A percentile compares a stretch with the other conserved stretches of the same genome.
Evolutionary conservation across 2,329 filamentous ascomycete genomes (phyloP).

Genomic region (Gliomastix tumulicola): DNA sequence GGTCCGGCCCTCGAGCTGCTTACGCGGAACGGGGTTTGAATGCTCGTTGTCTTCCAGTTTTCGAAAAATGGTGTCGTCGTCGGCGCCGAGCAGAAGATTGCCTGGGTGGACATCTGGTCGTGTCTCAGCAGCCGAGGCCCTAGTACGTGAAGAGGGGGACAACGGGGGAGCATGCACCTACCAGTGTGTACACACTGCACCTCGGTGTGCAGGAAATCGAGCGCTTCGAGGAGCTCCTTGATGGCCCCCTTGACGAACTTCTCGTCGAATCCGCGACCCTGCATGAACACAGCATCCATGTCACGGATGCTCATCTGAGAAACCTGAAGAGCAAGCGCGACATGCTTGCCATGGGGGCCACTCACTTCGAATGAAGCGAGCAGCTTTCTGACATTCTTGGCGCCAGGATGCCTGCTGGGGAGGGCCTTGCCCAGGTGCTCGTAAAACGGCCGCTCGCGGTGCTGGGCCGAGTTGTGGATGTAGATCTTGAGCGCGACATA

Average conservation of each 20-base stretch:
- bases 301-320: constrained; percentile 22
- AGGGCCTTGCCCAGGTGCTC: constrained; percentile 6
- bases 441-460: constrained; percentile 14
- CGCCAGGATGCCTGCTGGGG: constrained; percentile 5
- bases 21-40: constrained; percentile 12
- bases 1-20: constrained; percentile 7
- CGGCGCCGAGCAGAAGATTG: constrained; percentile 13
- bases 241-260: constrained; percentile 20
- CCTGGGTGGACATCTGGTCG: constrained; percentile 15
- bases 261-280: constrained; percentile 13
- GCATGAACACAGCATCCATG: constrained; percentile 17
- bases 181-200: constrained; percentile 21
- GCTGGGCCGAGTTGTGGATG: constrained; percentile 11
- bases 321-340: constrained; percentile 12
- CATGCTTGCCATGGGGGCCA: constrained; percentile 11
- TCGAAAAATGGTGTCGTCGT: constrained; percentile 12
- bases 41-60: constrained; percentile 13
- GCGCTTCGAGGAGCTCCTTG: constrained; percentile 18
- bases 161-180: constrained; percentile 6
- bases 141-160: too few species aligned
- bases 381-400: constrained; percentile 10
- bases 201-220: constrained; percentile 26
- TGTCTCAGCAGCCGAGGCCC: constrained; percentile 4
- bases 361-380: constrained; percentile 11
- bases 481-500: constrained; percentile 24